Percentiles rank a stretch among this genome's conserved stretches.
Evolutionary conservation across 1,139 yeast genomes (phyloP).

Genomic region (Lodderomyces beijingensis): DNA sequence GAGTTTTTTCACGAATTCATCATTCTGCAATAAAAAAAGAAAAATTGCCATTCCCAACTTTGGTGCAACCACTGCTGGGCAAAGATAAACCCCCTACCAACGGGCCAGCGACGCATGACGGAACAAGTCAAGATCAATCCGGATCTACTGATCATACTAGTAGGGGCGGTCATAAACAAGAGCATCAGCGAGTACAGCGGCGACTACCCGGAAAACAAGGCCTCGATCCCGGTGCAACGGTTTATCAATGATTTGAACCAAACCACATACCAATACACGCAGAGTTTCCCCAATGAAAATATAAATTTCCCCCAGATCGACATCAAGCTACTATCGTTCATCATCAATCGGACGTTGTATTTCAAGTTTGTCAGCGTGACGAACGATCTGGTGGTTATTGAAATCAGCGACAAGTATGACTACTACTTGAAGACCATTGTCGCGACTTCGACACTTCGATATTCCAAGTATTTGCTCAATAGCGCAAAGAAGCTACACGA

Average conservation of each 20-base stretch:
- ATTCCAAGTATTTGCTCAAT: conserved; percentile 23
- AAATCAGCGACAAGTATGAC: conserved; percentile 14
- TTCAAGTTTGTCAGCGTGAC: conserved; percentile 18
- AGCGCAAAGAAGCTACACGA: conserved; percentile 25
- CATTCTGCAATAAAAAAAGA: too few species aligned
- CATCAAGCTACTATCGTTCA: conserved; percentile 12
- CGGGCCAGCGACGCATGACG: conserved; percentile 12
- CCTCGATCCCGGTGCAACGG: conserved; percentile 15
- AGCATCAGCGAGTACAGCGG: conserved; percentile 17
- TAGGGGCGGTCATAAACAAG: conserved; percentile 29
- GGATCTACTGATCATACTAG: conserved; percentile 18
- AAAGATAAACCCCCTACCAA: too few species aligned
- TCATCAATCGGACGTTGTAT: conserved; percentile 12
- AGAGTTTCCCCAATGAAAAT: conserved; percentile 12
- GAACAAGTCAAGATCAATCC: conserved; percentile 15
- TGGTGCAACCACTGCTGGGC: too few species aligned
- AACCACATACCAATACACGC: conserved; percentile 15
- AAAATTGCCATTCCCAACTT: neutral
- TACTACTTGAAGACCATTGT: conserved; percentile 23
- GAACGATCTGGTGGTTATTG: conserved; percentile 17
- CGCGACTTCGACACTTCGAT: conserved; percentile 21
- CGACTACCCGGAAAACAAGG: conserved; percentile 12
- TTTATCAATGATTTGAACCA: conserved; percentile 19
- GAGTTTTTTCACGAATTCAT: too few species aligned
- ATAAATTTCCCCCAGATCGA: conserved; percentile 14